Base-by-base conservation (phyloP, 78 protist genomes). In the Protostelium mycophagum region DNA sequence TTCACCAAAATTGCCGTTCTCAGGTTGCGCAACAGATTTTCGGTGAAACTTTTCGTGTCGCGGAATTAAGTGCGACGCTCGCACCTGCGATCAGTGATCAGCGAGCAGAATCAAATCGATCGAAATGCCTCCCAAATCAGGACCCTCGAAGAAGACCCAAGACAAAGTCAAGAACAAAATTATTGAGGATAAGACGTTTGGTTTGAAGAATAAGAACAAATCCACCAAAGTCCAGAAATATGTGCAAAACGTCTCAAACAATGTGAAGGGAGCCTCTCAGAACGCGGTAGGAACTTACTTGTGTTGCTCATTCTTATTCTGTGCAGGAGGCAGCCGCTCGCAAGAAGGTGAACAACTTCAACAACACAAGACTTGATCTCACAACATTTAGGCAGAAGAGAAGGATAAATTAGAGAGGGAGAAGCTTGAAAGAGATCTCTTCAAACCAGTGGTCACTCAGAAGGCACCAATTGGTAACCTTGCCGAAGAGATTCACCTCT, bases 161-260 rank as follows among this genome's bases (percentile, higher is more conserved):
- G 91, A 90, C 38, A 95, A 93, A 73, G 94, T 83, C 10, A 95
- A 93, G 37, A 38, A 95, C 63, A 87, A 97, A 88, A 84, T 91
- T 38, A 87, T 96, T 38, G 98, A 95, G 39, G 98, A 97, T 93
- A 96, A 96, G 91, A 97, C 98, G 35, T 97, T 97, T 83, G 98
- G 98, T 85, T 35, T 97, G 36, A 97, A 97, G 91, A 97, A 97
- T 91, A 97, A 97, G 83, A 96, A 97, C 93, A 96, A 96, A 94
- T 85, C 91, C 87, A 93, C 91, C 84, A 90, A 36, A 34, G 97
- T 96, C 28, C 94, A 91, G 29, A 38, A 91, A 73, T 89, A 88
- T 36, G 91, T 96, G 28, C 63, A 89, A 83, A 29, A 34, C 36
- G 96, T 96, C 23, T 85, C 88, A 63, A 1, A 36, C 25, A 95